Evolutionary conservation across 495 filamentous ascomycete species (phyloP).

Genomic region (Aspergillus bertholletiae): DNA sequence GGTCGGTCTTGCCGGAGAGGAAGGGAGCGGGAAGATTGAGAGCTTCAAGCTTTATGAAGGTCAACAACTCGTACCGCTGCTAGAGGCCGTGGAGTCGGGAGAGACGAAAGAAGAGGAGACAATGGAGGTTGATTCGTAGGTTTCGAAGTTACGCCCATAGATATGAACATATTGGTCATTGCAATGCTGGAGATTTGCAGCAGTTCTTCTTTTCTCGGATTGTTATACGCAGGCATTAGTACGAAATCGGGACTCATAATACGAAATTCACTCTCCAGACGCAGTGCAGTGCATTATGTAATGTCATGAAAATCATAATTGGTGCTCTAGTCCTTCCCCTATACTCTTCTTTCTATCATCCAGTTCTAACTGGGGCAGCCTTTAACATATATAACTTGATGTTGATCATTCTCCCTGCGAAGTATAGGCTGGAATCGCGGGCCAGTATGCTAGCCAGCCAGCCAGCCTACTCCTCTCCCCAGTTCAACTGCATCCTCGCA

Average conservation of each 20-base stretch:
- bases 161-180: slow-evolving; percentile 30
- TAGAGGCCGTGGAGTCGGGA: slow-evolving; percentile 64
- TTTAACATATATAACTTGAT: background rate
- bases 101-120: slow-evolving; percentile 60
- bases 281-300: background rate
- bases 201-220: slow-evolving; percentile 6
- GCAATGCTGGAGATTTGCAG: background rate
- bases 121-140: slow-evolving; percentile 83
- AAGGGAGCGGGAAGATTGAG: slow-evolving; percentile 54
- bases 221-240: background rate
- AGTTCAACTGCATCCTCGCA: slow-evolving; percentile 74
- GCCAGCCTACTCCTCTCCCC: slow-evolving; percentile 60
- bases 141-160: slow-evolving; percentile 31
- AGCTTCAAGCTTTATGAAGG: slow-evolving; percentile 92
- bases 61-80: slow-evolving; percentile 65
- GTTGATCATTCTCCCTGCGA: no score
- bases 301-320: background rate
- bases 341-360: background rate
- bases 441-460: background rate
- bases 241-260: slow-evolving; percentile 3
- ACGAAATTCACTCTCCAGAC: background rate
- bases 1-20: slow-evolving; percentile 59
- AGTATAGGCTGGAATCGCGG: no score
- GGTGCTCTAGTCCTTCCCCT: background rate
- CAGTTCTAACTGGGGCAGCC: background rate